phyloP scores from a whole-genome alignment of 306 rosid species.

The Fragaria iinumae region DNA sequence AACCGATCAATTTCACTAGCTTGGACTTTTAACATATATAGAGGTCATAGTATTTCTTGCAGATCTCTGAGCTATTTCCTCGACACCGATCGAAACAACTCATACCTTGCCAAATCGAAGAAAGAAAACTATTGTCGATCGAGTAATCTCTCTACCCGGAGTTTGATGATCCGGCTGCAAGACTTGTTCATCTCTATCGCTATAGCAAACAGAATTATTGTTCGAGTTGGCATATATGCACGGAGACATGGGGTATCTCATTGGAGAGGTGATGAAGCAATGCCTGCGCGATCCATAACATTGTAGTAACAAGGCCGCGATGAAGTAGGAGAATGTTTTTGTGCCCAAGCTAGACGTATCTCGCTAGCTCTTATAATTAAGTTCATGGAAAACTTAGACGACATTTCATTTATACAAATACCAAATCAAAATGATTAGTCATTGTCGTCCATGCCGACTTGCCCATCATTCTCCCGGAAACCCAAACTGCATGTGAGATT shows the following conservation, averaged over 20 bases:
- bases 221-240: neutral
- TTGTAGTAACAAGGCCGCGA: neutral
- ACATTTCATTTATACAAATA: neutral
- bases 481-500: slow-evolving; percentile 51
- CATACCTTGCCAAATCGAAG: neutral
- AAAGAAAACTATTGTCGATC: neutral
- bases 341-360: slow-evolving; percentile 22
- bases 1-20: too few species aligned
- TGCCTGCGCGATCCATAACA: neutral
- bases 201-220: neutral
- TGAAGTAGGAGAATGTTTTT: slow-evolving; percentile 37
- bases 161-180: neutral
- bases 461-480: slow-evolving; percentile 23
- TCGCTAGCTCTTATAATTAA: neutral
- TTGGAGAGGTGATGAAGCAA: too few species aligned
- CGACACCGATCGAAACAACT: too few species aligned
- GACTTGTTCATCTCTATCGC: neutral
- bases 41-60: too few species aligned
- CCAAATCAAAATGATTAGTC: slow-evolving; percentile 15
- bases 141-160: neutral
- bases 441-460: slow-evolving; percentile 23
- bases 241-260: neutral
- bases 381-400: neutral
- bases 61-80: too few species aligned
- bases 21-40: too few species aligned